Conservation (phyloP, 495 filamentous ascomycete species). For the Astrothelium subdiscretum region DNA sequence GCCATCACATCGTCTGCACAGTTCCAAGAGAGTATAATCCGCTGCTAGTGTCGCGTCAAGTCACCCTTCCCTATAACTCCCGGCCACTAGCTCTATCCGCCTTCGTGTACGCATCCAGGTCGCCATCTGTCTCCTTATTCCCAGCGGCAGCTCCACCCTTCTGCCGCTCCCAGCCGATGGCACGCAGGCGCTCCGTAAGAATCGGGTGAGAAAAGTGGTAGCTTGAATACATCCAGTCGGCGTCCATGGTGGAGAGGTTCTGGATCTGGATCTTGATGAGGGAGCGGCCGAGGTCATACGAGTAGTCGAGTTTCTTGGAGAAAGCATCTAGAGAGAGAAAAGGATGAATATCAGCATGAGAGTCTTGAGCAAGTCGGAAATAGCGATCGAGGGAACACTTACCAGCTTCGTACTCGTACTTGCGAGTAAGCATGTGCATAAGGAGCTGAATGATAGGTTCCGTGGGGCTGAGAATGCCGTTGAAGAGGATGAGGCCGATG, state of each 20-base stretch:
- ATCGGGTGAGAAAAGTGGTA: constrained; percentile 99
- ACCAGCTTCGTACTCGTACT: constrained; percentile 93
- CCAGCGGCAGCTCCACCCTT: constrained; percentile 20
- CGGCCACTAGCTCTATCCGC: constrained; percentile 35
- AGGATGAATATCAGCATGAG: constrained; percentile 12
- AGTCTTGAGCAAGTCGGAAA: neutral
- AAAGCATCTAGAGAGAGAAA: constrained; percentile 65
- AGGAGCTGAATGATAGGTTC: constrained; percentile 84
- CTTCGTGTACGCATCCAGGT: constrained; percentile 13
- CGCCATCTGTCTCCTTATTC: constrained; percentile 28
- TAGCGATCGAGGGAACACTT: constrained; percentile 20
- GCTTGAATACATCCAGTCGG: constrained; percentile 92
- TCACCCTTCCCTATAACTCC: constrained; percentile 30
- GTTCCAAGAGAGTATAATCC: too few relatives aligned
- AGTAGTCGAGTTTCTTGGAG: constrained; percentile 73
- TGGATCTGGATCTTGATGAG: constrained; percentile 97
- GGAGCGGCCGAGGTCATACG: constrained; percentile 68
- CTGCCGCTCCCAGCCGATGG: constrained; percentile 67
- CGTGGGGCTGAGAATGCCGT: constrained; percentile 80
- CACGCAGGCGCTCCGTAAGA: constrained; percentile 81
- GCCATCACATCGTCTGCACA: too few relatives aligned
- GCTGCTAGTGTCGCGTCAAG: neutral
- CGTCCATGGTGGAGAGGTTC: constrained; percentile 96
- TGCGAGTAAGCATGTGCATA: constrained; percentile 91
- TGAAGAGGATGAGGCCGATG: constrained; percentile 93